Evolutionary conservation across 2,329 filamentous ascomycete genomes (phyloP).

Genomic region (Lachnellula arida): DNA sequence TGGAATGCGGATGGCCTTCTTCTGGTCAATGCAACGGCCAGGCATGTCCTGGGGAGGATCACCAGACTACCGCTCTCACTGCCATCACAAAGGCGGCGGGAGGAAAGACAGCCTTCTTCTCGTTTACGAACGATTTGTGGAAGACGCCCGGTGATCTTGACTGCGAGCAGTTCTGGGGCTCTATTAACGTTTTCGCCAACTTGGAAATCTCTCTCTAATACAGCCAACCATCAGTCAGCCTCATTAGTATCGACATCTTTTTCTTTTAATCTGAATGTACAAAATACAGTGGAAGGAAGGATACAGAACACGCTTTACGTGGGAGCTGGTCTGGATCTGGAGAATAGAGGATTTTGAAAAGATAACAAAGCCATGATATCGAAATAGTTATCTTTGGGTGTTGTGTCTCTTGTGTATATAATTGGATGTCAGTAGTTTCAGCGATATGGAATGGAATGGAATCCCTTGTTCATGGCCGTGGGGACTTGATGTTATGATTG

Average conservation of each 20-base stretch:
- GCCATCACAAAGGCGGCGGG: constrained; percentile 65
- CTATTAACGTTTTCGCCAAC: constrained; percentile 20
- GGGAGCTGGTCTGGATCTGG: background rate
- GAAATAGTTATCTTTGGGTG: too few species aligned
- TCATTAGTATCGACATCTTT: background rate
- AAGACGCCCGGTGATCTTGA: constrained; percentile 64
- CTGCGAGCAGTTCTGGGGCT: constrained; percentile 79
- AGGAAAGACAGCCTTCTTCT: constrained; percentile 73
- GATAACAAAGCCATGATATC: background rate
- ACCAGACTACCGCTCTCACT: constrained; percentile 70
- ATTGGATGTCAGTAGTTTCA: too few species aligned
- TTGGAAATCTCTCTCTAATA: background rate
- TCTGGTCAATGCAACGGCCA: constrained; percentile 63
- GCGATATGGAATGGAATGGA: too few species aligned
- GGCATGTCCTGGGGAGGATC: constrained; percentile 59
- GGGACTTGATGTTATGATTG: background rate
- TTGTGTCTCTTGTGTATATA: too few species aligned
- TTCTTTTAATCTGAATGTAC: background rate
- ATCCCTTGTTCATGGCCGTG: background rate
- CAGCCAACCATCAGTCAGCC: background rate
- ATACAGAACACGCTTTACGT: background rate
- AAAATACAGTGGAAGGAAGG: background rate
- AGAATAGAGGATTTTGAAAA: background rate
- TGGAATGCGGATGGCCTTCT: constrained; percentile 89
- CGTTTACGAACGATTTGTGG: constrained; percentile 74